These are phyloP conservation scores for Phialocephala sp. DNA, from an alignment of 2,329 filamentous ascomycete species.

Conservation along the genomic window DNA sequence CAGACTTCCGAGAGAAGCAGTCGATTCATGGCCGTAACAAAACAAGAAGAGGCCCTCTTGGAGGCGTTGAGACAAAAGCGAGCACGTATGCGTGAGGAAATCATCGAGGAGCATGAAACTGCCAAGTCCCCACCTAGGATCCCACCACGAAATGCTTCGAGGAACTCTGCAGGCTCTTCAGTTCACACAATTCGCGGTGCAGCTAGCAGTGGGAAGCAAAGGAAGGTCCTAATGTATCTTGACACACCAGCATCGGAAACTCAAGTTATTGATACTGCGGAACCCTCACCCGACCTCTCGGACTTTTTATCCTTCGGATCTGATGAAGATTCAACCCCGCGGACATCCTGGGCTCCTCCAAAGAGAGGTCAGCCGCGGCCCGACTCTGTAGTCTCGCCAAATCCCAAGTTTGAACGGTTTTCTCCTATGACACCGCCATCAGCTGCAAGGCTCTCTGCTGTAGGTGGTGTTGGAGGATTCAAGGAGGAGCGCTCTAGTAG, in stretches of 20 bases:
- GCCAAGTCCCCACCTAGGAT: constrained; percentile 33
- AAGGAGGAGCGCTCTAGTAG: constrained; percentile 3
- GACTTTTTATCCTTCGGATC: constrained; percentile 33
- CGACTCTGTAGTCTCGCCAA: constrained; percentile 28
- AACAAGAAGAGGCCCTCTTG: constrained; percentile 57
- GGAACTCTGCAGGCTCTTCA: constrained; percentile 30
- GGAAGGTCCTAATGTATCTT: constrained; percentile 37
- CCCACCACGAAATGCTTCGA: constrained; percentile 11
- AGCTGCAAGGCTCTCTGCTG: constrained; percentile 36
- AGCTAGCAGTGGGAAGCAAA: constrained; percentile 28
- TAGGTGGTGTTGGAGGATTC: constrained; percentile 29
- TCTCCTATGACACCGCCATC: constrained; percentile 34
- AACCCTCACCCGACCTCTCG: constrained; percentile 40
- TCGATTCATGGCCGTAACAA: constrained; percentile 55
- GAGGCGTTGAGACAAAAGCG: constrained; percentile 55
- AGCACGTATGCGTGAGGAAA: constrained; percentile 51
- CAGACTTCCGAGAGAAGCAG: constrained; percentile 29
- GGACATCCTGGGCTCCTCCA: constrained; percentile 28
- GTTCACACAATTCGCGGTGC: constrained; percentile 29
- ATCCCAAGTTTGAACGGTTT: constrained; percentile 11
- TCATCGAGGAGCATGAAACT: constrained; percentile 43
- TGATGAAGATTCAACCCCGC: constrained; percentile 40
- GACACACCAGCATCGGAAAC: constrained; percentile 35
- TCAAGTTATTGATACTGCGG: constrained; percentile 33
- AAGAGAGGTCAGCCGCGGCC: constrained; percentile 23